Base-by-base conservation (phyloP, 2,329 filamentous ascomycete species). In the Pseudomassariella vexata region DNA sequence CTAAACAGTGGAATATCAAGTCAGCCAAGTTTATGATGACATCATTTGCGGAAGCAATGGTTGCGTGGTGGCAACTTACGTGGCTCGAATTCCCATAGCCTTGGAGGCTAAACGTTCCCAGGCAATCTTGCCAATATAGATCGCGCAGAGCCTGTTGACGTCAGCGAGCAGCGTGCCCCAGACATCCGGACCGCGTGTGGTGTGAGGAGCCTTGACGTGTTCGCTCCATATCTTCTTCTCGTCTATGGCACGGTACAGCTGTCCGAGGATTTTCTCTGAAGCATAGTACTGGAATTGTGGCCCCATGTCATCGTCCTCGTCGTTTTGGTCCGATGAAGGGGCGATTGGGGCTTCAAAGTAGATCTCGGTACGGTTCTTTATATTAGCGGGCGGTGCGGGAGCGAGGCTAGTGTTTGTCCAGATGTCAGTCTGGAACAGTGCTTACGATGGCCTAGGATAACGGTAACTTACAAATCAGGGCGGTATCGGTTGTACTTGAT, bases 211-310 rank as follows among this genome's bases (percentile, higher is more conserved):
- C n/a, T 53, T 60, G 23, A 71, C 65, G 11, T 78, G 56, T 5
- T 70, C 52, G 7, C 56, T 45, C 63, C 79, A 81, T 25, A 89
- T 82, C 32, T 70, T 67, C 27, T 67, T 65, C 53, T 92, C 85
- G 44, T 94, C 76, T 9, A 94, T 79, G 0, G 68, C 71, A 2
- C 84, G 75, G 49, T 84, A 92, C 0, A 94, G 62, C 5, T 67
- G 56, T 0, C 86, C 86, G 0, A 92, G 67, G 0, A 82, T 64
- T 42, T 85, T 86, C 0, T 75, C 45, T 2, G 81, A 87, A 19
- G 55, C 57, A 51, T 92, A 89, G 49, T 79, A 90, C 4, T 57
- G 55, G 17, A 67, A 62, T 5, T 44, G 56, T 0, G 65, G 59
- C 0, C 62, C 57, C 1, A 61, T 57, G 18, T 73, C 61, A 11